Evolutionary conservation across 164 flowering plant genomes (phyloP), one percentile per base, ranked within the genome.

Genomic region (Akebia trifoliata): DNA sequence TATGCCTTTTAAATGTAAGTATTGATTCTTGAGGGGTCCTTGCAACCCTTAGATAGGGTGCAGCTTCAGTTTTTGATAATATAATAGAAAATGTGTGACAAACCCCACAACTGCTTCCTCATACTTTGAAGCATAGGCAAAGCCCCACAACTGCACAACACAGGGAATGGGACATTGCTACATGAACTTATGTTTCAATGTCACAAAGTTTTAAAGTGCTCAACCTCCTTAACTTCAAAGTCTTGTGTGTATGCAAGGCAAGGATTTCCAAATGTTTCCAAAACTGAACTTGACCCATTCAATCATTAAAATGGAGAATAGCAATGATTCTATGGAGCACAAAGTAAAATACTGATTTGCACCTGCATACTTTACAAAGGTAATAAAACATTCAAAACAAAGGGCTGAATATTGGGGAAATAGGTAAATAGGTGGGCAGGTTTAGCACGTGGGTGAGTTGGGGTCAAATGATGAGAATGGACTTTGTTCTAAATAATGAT

Each of bases 1-100:
- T 78, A 2, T 80, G 78, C 46, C 87, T 86, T 63, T 87, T 93
- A 50, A 90, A 93, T 35, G 94, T 81, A 46, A 93, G 78, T 32
- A 95, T 93, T 11, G 99, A 97, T 26, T 96, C 97, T 65, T 93
- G 97, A 5, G 97, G 96, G 11, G 96, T 84, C 59, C 81, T 84
- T 44, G 89, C 99, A 66, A 93, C 97, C 63, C 85, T 81, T 65
- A 93, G 63, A 62, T 78, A 86, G 12, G 97, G 82, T 30, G 88
- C 72, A 62, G 73, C 20, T 20, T 66, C 76, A 44, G 90, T 87
- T 77, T 93, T 93, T 11, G 97, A 90, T 57, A 93, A 56, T 10
- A 90, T 93, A n/a, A n/a, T 38, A 93, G 76, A 65, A 93, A 93
- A 76, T 93, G 96, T 8, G 99, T 81, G 11, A 93, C 96, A n/a